Conservation (phyloP, 108 stramenopile genomes). For the Skeletonema menzelii region DNA sequence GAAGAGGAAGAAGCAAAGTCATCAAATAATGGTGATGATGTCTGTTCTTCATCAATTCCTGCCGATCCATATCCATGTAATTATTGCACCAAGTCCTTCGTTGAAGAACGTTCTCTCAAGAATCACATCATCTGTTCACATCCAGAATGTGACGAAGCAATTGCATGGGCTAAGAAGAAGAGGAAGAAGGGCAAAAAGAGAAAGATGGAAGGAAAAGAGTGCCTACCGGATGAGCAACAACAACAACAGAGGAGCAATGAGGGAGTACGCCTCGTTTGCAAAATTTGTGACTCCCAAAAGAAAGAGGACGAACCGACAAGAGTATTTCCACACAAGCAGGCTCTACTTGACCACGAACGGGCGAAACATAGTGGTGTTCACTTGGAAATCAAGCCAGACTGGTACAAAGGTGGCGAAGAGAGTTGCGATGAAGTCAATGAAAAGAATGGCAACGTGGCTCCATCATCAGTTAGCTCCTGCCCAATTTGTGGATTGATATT, state of each 20-base stretch:
- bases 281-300: conserved; percentile 13
- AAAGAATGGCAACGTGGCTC: not conserved
- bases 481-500: not conserved
- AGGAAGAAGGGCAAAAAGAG: conserved; percentile 31
- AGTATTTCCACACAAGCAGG: conserved; percentile 57
- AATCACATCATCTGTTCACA: conserved; percentile 59
- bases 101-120: conserved; percentile 67
- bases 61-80: conserved; percentile 46
- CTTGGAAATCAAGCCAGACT: conserved; percentile 67
- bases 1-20: not conserved
- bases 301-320: conserved; percentile 8
- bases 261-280: conserved; percentile 12
- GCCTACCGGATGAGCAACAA: conserved; percentile 1
- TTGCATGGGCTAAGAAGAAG: conserved; percentile 32
- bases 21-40: not conserved
- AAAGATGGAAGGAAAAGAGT: not conserved
- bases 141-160: conserved; percentile 37
- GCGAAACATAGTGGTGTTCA: conserved; percentile 77
- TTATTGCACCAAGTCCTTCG: conserved; percentile 65
- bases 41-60: conserved; percentile 7
- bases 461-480: not conserved
- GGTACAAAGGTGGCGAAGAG: conserved; percentile 39
- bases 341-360: conserved; percentile 61
- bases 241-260: not conserved
- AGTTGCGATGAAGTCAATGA: not conserved